Base-by-base conservation (phyloP, 1,284 basidiomycete genomes). In the Ustilago lituana region DNA sequence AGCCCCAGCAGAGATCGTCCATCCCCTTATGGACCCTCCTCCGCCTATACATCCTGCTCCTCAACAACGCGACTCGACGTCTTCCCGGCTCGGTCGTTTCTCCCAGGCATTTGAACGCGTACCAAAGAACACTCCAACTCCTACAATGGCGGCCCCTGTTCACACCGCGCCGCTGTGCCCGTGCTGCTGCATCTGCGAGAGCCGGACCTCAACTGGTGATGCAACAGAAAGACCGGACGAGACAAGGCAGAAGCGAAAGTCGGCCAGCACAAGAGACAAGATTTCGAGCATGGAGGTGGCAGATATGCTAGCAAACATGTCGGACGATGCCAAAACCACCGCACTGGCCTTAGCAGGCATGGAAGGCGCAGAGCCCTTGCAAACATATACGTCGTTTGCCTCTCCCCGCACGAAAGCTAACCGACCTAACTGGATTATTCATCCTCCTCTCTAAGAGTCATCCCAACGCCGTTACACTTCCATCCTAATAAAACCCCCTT, bases 381-480 rank as follows among this genome's bases (percentile, higher is more conserved):
- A 19, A 14, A 0, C 19, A 0, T 29, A 7, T 9, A 27, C 37
- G 12, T 10, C 36, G 5, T 46, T 48, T 5, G 24, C 12, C 8
- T 5, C 24, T 23, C 5, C 5, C 27, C 20, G 41, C 1, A 4
- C 31, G 14, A 33, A 26, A 22, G 4, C 19, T 9, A 31, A 29
- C 9, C 43, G 39, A 35, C 39, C 58, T 10, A 24, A 8, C 0
- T 60, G 58, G 58, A 54, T 60, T 36, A 53, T 60, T 4, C 46
- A 54, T 45, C 58, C 65, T 20, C 65, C 65, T 20, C 44, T 68
- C 19, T 65, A 41, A 46, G n/a, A n/a, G n/a, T n/a, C n/a, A n/a
- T n/a, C n/a, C n/a, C n/a, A n/a, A n/a, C n/a, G n/a, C n/a, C n/a
- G n/a, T n/a, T n/a, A n/a, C n/a, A n/a, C n/a, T n/a, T n/a, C n/a